Evolutionary conservation across 2,329 filamentous ascomycete genomes (phyloP).

Genomic region (Clathrospora elynae): DNA sequence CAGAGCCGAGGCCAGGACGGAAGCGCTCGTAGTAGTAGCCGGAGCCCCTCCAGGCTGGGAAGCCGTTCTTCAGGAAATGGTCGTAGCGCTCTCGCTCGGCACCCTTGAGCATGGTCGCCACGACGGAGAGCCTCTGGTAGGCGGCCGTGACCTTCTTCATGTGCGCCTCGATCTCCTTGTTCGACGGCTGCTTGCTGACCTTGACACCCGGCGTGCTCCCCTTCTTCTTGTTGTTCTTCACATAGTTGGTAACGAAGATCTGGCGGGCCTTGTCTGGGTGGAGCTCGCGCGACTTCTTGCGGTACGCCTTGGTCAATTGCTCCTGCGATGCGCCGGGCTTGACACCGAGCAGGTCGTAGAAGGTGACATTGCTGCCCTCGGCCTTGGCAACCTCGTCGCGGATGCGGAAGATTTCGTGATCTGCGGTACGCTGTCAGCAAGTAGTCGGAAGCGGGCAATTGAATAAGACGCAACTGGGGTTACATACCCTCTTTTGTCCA

Average conservation of each 20-base stretch:
- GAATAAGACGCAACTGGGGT: conserved; percentile 10
- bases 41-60: conserved; percentile 94
- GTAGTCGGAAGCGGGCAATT: conserved; percentile 9
- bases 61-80: conserved; percentile 89
- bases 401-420: conserved; percentile 97
- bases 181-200: conserved; percentile 71
- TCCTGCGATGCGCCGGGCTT: conserved; percentile 74
- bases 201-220: conserved; percentile 62
- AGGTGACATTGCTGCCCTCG: conserved; percentile 80
- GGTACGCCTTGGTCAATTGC: conserved; percentile 92
- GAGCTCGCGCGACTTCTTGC: conserved; percentile 78
- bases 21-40: conserved; percentile 98
- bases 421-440: conserved; percentile 55
- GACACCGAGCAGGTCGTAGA: conserved; percentile 91
- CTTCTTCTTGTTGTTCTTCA: conserved; percentile 56
- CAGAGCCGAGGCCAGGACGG: conserved; percentile 85
- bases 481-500: conserved; percentile 84
- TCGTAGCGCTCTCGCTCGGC: conserved; percentile 85
- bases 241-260: conserved; percentile 73
- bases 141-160: conserved; percentile 81
- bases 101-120: conserved; percentile 84
- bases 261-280: conserved; percentile 97
- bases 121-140: conserved; percentile 81
- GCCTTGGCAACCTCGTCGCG: conserved; percentile 79
- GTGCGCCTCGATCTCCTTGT: conserved; percentile 76